Percentiles rank a stretch among this genome's conserved stretches.
These are phyloP conservation scores for Lindgomyces ingoldianus DNA, from an alignment of 495 filamentous ascomycete genomes.

Conservation along the genomic window DNA sequence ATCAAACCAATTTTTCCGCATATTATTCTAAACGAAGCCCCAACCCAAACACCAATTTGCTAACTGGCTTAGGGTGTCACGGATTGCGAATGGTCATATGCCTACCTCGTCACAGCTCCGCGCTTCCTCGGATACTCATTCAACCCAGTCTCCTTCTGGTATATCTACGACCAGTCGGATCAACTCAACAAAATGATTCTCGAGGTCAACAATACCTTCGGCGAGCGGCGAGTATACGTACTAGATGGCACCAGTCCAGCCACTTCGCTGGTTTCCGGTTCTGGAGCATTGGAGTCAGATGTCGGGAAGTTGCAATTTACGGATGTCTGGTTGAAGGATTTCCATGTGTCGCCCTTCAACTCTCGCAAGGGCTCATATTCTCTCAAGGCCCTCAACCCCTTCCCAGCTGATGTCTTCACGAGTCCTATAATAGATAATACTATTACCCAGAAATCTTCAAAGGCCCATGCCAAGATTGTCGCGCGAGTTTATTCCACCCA, in stretches of 20 bases:
- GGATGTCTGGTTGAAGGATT: constrained; percentile 64
- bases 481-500: constrained; percentile 55
- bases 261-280: constrained; percentile 33
- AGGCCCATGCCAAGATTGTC: constrained; percentile 56
- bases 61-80: constrained; percentile 49
- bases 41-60: neutral
- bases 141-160: constrained; percentile 81
- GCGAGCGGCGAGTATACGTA: constrained; percentile 67
- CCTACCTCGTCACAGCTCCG: constrained; percentile 70
- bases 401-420: constrained; percentile 44
- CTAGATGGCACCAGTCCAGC: constrained; percentile 40
- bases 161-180: constrained; percentile 63
- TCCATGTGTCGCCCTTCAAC: constrained; percentile 76
- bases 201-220: constrained; percentile 80
- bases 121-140: constrained; percentile 70
- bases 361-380: constrained; percentile 62
- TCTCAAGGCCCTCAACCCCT: constrained; percentile 57
- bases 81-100: constrained; percentile 57
- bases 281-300: constrained; percentile 12
- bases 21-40: neutral
- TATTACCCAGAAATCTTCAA: constrained; percentile 59
- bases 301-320: constrained; percentile 41
- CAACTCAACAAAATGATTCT: constrained; percentile 67
- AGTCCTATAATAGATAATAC: constrained; percentile 53
- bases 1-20: too few relatives aligned